Percentiles rank a stretch among this genome's conserved stretches.
phyloP scores from a whole-genome alignment of 2,329 filamentous ascomycete genomes.

The Coniosporium tulheliwenetii region DNA sequence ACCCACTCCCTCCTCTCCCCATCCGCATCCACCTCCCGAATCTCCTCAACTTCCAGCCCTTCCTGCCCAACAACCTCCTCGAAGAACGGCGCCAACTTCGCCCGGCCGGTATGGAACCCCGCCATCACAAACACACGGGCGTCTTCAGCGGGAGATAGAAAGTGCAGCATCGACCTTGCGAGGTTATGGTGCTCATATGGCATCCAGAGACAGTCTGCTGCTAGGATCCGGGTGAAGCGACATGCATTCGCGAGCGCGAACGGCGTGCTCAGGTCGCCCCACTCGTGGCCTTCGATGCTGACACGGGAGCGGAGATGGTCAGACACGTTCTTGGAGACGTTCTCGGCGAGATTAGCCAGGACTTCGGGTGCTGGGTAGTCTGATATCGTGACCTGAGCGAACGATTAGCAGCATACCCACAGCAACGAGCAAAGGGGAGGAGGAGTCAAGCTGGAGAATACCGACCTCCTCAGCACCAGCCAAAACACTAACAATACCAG shows the following conservation, averaged over 20 bases:
- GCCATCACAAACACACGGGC: conserved; percentile 50
- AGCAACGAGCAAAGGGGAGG: not conserved
- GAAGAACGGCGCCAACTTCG: conserved; percentile 52
- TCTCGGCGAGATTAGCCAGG: conserved; percentile 40
- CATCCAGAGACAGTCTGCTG: conserved; percentile 65
- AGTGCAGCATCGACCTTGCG: conserved; percentile 44
- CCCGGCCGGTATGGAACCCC: conserved; percentile 57
- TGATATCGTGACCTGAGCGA: conserved; percentile 39
- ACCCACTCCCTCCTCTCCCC: conserved; percentile 47
- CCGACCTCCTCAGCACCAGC: conserved; percentile 27
- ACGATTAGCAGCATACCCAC: conserved; percentile 19
- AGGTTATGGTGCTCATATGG: conserved; percentile 55
- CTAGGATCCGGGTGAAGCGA: conserved; percentile 46
- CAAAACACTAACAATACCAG: conserved; percentile 28
- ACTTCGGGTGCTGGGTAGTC: conserved; percentile 53
- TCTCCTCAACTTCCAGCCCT: conserved; percentile 45
- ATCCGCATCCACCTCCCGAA: conserved; percentile 55
- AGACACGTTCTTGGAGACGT: conserved; percentile 38
- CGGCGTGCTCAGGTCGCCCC: conserved; percentile 38
- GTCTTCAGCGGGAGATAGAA: conserved; percentile 30
- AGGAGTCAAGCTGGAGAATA: not conserved
- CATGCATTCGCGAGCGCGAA: conserved; percentile 23
- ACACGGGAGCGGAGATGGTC: conserved; percentile 19
- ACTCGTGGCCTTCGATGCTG: conserved; percentile 43
- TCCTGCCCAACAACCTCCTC: conserved; percentile 34